phyloP scores from a whole-genome alignment of 2,329 filamentous ascomycete genomes.

The Alternaria gaisen region DNA sequence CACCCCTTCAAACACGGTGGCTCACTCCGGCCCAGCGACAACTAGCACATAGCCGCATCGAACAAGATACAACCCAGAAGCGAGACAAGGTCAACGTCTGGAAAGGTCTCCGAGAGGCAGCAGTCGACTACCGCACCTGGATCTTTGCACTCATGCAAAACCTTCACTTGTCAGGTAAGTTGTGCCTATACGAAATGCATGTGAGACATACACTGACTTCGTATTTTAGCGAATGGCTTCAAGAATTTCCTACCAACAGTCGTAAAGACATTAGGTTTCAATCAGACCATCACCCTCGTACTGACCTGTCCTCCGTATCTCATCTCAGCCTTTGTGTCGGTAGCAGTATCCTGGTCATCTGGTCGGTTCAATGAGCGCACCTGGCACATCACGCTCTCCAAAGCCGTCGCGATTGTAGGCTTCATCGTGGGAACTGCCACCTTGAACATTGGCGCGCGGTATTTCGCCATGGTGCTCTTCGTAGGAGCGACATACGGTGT shows the following conservation, averaged over 20 bases:
- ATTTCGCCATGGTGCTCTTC: slow-evolving; percentile 46
- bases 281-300: slow-evolving; percentile 39
- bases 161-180: slow-evolving; percentile 17
- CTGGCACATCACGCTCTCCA: slow-evolving; percentile 44
- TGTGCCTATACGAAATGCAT: too few relatives aligned
- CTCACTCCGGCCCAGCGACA: slow-evolving; percentile 55
- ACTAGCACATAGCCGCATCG: slow-evolving; percentile 38
- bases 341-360: slow-evolving; percentile 36
- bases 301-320: slow-evolving; percentile 45
- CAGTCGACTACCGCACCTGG: slow-evolving; percentile 26
- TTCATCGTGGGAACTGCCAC: slow-evolving; percentile 41
- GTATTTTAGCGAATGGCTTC: slow-evolving; percentile 21
- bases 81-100: slow-evolving; percentile 31
- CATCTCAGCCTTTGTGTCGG: slow-evolving; percentile 34
- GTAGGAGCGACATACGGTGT: slow-evolving; percentile 42
- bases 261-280: slow-evolving; percentile 43
- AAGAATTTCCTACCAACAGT: slow-evolving; percentile 46
- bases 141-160: slow-evolving; percentile 29
- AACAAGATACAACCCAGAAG: slow-evolving; percentile 56
- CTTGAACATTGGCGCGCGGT: slow-evolving; percentile 41
- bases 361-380: slow-evolving; percentile 42
- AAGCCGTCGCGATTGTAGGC: slow-evolving; percentile 39
- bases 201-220: too few relatives aligned
- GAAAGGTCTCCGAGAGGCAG: slow-evolving; percentile 27
- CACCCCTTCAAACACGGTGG: slow-evolving; percentile 53